Base-by-base conservation (phyloP, 768 basidiomycete genomes). In the Boletellus ananas region DNA sequence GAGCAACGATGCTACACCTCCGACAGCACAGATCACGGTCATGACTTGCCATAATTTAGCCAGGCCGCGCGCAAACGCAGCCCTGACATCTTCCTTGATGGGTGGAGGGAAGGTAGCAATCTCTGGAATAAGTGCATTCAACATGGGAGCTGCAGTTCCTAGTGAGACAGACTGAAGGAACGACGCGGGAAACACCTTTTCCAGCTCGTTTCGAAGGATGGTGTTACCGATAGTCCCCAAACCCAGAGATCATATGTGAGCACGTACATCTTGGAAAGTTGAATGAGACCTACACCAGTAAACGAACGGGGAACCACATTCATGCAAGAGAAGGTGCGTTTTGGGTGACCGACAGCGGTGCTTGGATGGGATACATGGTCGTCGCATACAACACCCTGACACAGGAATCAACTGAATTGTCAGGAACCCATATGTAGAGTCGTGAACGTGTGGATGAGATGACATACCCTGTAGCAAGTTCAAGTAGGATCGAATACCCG, bases 211-310 rank as follows among this genome's bases (percentile, higher is more conserved):
- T 54, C 79, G 76, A 6, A 84, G 68, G 39, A 83, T 69, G 0
- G 75, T 71, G 13, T 70, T 70, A 2, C 77, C 74, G 50, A 84
- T 72, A 0, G 75, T 69, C 81, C 82, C 74, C 79, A 78, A 6
- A 69, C 67, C 72, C 80, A 14, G 18, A n/a, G 25, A 27, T 27
- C 4, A 4, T 21, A 29, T 16, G 18, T 46, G 35, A 33, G 50
- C 29, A 17, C 6, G 18, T 14, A 11, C 11, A 16, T 18, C 1
- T n/a, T n/a, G n/a, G n/a, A n/a, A n/a, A n/a, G n/a, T n/a, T n/a
- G n/a, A n/a, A n/a, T n/a, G n/a, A n/a, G n/a, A n/a, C n/a, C n/a
- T n/a, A n/a, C n/a, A n/a, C n/a, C n/a, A n/a, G n/a, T n/a, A n/a
- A n/a, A n/a, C n/a, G n/a, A n/a, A n/a, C n/a, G n/a, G n/a, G n/a